Conservation (phyloP, 768 basidiomycete species). For the Leucosporidium creatinivorum region DNA sequence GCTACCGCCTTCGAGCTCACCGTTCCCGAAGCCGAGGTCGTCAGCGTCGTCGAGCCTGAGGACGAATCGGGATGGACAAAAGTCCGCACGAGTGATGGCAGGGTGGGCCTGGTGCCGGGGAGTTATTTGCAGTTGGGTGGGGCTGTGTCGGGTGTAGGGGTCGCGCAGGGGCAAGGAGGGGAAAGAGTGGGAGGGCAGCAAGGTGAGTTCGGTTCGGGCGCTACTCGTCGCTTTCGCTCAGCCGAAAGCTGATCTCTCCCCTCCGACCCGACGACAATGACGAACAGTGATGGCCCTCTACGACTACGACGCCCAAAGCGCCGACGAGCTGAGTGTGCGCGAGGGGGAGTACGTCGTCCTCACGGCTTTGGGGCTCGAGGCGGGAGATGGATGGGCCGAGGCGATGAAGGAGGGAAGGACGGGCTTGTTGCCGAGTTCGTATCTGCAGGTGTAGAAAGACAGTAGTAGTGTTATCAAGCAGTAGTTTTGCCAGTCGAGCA, state of each 20-base stretch:
- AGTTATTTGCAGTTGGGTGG: conserved; percentile 11
- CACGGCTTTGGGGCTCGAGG: conserved; percentile 10
- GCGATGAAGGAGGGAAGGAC: not conserved
- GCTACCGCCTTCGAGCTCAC: conserved; percentile 7
- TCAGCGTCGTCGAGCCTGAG: conserved; percentile 6
- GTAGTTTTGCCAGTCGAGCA: too few species aligned
- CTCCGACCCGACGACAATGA: too few species aligned
- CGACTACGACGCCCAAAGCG: conserved; percentile 11
- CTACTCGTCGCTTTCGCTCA: not conserved
- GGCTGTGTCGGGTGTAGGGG: not conserved
- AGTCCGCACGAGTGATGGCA: conserved; percentile 1
- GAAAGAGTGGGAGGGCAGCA: not conserved
- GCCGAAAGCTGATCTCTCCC: not conserved
- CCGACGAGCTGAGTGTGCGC: conserved; percentile 15
- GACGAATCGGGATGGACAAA: conserved; percentile 27
- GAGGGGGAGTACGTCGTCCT: conserved; percentile 19
- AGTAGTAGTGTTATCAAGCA: too few species aligned
- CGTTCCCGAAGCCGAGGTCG: conserved; percentile 8
- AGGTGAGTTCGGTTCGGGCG: conserved; percentile 1
- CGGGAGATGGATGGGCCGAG: conserved; percentile 28
- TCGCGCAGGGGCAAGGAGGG: not conserved
- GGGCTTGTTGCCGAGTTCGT: not conserved
- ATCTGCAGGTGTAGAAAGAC: not conserved
- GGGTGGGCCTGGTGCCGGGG: conserved; percentile 25
- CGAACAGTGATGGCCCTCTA: conserved; percentile 18